Percentiles rank a stretch among this genome's conserved stretches.
Evolutionary conservation across 768 basidiomycete species (phyloP).

Genomic region (Suillus brevipes): DNA sequence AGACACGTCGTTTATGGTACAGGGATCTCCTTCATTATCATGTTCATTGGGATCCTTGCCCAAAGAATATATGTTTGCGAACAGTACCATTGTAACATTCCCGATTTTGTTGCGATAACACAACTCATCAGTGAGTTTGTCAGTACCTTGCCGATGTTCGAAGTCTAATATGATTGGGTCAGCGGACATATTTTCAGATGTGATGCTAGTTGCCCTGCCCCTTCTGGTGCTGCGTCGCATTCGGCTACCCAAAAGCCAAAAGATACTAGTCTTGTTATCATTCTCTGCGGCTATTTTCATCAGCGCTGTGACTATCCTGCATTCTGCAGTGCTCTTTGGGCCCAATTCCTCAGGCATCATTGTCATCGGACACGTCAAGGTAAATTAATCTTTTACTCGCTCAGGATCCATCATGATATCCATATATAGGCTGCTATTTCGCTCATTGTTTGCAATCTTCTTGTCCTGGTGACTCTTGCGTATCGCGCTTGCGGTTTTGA

Average conservation of each 20-base stretch:
- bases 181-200: constrained; percentile 24
- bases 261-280: constrained; percentile 17
- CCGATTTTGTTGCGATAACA: constrained; percentile 12
- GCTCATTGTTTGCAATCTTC: constrained; percentile 21
- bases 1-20: constrained; percentile 9
- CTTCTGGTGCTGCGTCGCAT: constrained; percentile 18
- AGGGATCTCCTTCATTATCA: constrained; percentile 18
- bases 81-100: background rate
- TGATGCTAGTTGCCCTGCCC: constrained; percentile 23
- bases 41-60: constrained; percentile 23
- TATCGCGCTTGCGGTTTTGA: constrained; percentile 14
- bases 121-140: constrained; percentile 24
- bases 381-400: background rate
- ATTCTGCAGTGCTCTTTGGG: constrained; percentile 13
- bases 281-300: constrained; percentile 25
- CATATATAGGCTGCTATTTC: constrained; percentile 20
- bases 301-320: constrained; percentile 18
- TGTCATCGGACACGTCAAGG: constrained; percentile 26
- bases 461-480: constrained; percentile 19
- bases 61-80: constrained; percentile 21
- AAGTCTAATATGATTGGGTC: background rate
- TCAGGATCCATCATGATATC: constrained; percentile 8
- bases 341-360: constrained; percentile 16
- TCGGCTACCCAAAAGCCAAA: constrained; percentile 18
- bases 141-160: background rate